phyloP scores from a whole-genome alignment of 805 yeast genomes.

The Starmerella scarabaei region DNA sequence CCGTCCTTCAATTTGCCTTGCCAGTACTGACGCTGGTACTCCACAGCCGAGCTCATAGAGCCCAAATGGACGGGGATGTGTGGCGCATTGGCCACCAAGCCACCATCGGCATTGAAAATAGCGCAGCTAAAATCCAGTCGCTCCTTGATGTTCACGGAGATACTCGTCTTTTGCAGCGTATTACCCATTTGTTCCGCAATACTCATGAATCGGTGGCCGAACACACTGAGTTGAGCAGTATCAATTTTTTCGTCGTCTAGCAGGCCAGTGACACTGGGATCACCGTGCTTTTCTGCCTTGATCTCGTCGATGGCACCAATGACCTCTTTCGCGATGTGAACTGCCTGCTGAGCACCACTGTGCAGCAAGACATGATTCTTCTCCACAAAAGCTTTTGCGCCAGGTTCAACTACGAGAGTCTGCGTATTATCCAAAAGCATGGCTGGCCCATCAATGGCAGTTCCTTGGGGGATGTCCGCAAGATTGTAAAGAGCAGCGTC shows the following conservation, averaged over 20 bases:
- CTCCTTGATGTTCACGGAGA: slow-evolving; percentile 73
- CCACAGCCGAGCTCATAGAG: slow-evolving; percentile 71
- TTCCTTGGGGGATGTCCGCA: slow-evolving; percentile 42
- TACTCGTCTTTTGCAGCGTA: slow-evolving; percentile 65
- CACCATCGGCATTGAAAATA: slow-evolving; percentile 61
- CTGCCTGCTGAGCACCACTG: too few relatives aligned
- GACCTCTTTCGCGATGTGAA: too few relatives aligned
- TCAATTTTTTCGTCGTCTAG: slow-evolving; percentile 33
- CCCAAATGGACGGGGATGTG: slow-evolving; percentile 80
- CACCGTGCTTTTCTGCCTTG: too few relatives aligned
- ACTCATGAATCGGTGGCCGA: slow-evolving; percentile 77
- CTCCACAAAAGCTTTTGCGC: slow-evolving; percentile 41
- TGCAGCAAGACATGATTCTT: slow-evolving; percentile 48
- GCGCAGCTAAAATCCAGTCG: slow-evolving; percentile 79
- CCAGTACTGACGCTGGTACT: slow-evolving; percentile 55
- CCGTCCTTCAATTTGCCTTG: slow-evolving; percentile 50
- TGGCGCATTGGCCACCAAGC: slow-evolving; percentile 76
- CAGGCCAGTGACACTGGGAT: slow-evolving; percentile 11
- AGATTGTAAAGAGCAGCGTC: slow-evolving; percentile 45
- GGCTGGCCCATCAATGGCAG: slow-evolving; percentile 53
- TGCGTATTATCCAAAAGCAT: slow-evolving; percentile 70
- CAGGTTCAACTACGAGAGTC: slow-evolving; percentile 60
- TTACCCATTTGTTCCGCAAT: slow-evolving; percentile 86
- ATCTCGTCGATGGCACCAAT: too few relatives aligned
- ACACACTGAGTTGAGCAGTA: slow-evolving; percentile 61